phyloP scores from a whole-genome alignment of 768 basidiomycete species.

The Mycena epipterygia region DNA sequence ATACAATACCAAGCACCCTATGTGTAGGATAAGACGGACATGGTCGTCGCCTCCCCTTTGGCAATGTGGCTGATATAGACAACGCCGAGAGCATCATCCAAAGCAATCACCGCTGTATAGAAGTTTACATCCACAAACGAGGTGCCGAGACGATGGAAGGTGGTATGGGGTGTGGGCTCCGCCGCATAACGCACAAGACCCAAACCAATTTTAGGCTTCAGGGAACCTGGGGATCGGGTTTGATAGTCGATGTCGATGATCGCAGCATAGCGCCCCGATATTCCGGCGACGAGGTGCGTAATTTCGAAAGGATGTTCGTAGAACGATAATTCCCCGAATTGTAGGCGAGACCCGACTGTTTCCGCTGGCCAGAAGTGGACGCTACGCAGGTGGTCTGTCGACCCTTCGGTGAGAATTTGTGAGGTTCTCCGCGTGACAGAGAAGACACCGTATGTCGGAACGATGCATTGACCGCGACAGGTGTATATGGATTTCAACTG shows the following conservation, averaged over 20 bases:
- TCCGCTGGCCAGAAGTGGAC: constrained; percentile 12
- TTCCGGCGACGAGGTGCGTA: background rate
- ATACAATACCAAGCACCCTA: no score
- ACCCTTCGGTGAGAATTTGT: no score
- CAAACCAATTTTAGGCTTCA: background rate
- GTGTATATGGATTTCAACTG: background rate
- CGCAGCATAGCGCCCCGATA: background rate
- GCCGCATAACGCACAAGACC: constrained; percentile 4
- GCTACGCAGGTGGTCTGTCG: background rate
- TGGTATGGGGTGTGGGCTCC: background rate
- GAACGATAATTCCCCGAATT: background rate
- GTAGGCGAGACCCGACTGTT: background rate
- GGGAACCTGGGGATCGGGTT: fast-evolving
- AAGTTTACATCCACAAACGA: background rate
- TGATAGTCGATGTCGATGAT: background rate
- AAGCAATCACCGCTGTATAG: constrained; percentile 10
- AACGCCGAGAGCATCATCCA: constrained; percentile 26
- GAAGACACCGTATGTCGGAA: constrained; percentile 3
- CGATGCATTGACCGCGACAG: background rate
- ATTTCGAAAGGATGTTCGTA: constrained; percentile 2
- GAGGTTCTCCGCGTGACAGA: background rate
- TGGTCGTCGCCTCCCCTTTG: background rate
- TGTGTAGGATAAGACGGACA: constrained; percentile 22
- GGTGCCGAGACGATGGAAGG: constrained; percentile 14
- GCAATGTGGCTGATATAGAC: constrained; percentile 17